phyloP scores from a whole-genome alignment of 495 filamentous ascomycete species.

The Penicillium lagena region DNA sequence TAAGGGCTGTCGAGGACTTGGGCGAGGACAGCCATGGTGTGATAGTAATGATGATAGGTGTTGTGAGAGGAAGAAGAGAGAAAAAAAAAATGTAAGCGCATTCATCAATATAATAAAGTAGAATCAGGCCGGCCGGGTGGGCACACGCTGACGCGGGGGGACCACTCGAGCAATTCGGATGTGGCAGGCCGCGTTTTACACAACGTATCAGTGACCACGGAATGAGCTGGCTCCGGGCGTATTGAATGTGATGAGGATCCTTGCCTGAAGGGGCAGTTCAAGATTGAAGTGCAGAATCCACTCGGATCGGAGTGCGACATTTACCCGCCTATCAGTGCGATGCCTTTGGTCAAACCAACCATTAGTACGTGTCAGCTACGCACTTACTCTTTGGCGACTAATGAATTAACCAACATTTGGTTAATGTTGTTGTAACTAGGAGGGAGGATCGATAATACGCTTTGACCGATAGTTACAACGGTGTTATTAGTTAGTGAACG shows the following conservation, averaged over 20 bases:
- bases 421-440: no score
- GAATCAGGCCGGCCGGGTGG: no score
- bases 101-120: neutral
- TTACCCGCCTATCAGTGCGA: no score
- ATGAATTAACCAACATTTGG: no score
- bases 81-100: neutral
- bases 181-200: neutral
- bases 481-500: no score
- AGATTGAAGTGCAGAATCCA: neutral
- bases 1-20: conserved; percentile 19
- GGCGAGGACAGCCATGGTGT: conserved; percentile 17
- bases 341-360: no score
- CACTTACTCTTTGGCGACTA: no score
- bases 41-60: neutral
- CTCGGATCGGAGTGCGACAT: neutral
- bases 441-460: no score
- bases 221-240: neutral
- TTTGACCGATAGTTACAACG: no score
- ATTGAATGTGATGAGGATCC: neutral
- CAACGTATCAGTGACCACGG: no score
- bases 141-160: no score
- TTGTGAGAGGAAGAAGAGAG: neutral
- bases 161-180: neutral
- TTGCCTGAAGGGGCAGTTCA: conserved; percentile 9
- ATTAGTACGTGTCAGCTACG: no score